Evolutionary conservation across 805 yeast genomes (phyloP).

Genomic region (Suhomyces vadensis): DNA sequence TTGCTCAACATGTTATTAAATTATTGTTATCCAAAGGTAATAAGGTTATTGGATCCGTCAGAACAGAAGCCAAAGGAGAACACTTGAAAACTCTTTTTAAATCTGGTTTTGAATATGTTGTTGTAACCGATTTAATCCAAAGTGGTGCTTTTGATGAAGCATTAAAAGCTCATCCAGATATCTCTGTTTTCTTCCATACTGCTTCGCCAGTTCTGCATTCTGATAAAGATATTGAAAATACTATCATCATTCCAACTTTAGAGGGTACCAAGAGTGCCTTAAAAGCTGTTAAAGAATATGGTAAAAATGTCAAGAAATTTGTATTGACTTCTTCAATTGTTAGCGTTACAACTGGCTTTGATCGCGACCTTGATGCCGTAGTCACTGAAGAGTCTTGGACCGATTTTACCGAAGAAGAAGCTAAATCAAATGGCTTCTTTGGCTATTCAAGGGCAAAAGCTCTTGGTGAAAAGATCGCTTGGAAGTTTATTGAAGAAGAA

Average conservation of each 20-base stretch:
- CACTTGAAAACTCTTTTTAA: constrained; percentile 17
- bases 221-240: constrained; percentile 19
- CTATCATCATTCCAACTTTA: constrained; percentile 29
- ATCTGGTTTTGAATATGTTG: constrained; percentile 20
- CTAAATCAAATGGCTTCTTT: constrained; percentile 35
- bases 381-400: constrained; percentile 54
- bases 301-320: constrained; percentile 19
- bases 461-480: constrained; percentile 60
- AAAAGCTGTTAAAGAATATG: constrained; percentile 18
- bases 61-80: constrained; percentile 40
- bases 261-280: constrained; percentile 30
- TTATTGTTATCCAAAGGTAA: constrained; percentile 40
- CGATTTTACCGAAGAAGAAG: constrained; percentile 51
- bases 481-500: constrained; percentile 49
- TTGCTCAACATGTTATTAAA: constrained; percentile 48
- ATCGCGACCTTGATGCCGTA: constrained; percentile 16
- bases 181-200: constrained; percentile 29
- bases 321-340: constrained; percentile 29
- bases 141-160: constrained; percentile 31
- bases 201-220: constrained; percentile 36
- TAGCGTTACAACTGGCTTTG: constrained; percentile 22
- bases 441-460: constrained; percentile 63
- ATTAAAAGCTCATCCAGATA: constrained; percentile 27
- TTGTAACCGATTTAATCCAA: constrained; percentile 23
- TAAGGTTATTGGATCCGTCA: constrained; percentile 47